phyloP scores from a whole-genome alignment of 106 monocot genomes.

The Ottelia alismoides region DNA sequence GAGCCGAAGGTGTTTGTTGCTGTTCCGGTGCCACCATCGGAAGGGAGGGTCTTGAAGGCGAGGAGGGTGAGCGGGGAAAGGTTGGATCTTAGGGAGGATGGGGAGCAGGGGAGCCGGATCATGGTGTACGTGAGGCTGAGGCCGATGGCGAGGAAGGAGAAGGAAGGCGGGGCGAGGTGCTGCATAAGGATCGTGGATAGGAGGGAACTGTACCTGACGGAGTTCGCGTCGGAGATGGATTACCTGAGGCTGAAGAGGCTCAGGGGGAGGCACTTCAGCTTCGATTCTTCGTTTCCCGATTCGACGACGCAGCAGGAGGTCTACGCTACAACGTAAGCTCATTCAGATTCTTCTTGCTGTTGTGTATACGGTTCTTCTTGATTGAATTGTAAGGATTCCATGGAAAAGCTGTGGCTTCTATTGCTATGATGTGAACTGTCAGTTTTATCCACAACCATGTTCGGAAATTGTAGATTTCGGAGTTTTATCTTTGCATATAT shows the following conservation, averaged over 20 bases:
- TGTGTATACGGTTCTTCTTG: no score
- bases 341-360: no score
- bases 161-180: constrained; percentile 57
- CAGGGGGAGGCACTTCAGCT: constrained; percentile 85
- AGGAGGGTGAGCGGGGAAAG: constrained; percentile 5
- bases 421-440: no score
- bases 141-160: constrained; percentile 89
- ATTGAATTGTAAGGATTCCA: no score
- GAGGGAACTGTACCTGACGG: constrained; percentile 75
- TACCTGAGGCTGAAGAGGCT: constrained; percentile 84
- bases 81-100: constrained; percentile 2
- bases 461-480: no score
- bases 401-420: no score
- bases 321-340: constrained; percentile 58
- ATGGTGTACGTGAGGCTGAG: constrained; percentile 83
- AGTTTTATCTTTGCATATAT: no score
- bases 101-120: constrained; percentile 39
- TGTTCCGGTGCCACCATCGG: constrained; percentile 11
- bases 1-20: background rate
- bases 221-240: constrained; percentile 63
- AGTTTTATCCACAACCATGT: no score
- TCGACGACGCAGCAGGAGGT: constrained; percentile 68
- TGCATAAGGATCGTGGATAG: constrained; percentile 62
- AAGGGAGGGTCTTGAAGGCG: constrained; percentile 10
- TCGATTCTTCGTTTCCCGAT: constrained; percentile 73